These are phyloP conservation scores for Podila verticillata DNA, from an alignment of 192 early-diverging fungal species.

Conservation along the genomic window DNA sequence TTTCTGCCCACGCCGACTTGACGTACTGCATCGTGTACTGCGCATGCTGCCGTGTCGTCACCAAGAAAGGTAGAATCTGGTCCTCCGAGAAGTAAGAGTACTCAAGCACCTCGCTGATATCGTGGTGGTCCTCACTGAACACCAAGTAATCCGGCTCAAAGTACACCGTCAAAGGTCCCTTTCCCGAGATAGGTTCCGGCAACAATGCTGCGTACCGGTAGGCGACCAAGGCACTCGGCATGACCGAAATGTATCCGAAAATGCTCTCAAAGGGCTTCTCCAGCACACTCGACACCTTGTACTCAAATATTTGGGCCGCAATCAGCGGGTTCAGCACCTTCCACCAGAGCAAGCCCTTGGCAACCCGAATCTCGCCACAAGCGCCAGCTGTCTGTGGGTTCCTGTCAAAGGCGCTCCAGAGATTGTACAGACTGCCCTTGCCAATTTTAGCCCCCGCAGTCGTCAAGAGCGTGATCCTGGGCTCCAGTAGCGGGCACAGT, in stretches of 20 bases:
- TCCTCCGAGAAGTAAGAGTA: constrained; percentile 52
- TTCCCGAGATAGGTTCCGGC: constrained; percentile 44
- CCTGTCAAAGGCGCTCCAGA: constrained; percentile 46
- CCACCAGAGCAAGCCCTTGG: constrained; percentile 51
- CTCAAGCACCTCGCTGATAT: constrained; percentile 34
- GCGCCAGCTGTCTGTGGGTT: constrained; percentile 41
- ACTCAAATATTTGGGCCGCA: constrained; percentile 47
- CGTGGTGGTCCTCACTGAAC: constrained; percentile 41
- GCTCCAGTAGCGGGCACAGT: constrained; percentile 33
- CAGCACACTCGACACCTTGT: constrained; percentile 44
- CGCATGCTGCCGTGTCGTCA: constrained; percentile 24
- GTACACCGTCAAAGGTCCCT: constrained; percentile 39
- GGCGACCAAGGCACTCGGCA: constrained; percentile 41
- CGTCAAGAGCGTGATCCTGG: constrained; percentile 35
- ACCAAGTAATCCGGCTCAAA: constrained; percentile 49
- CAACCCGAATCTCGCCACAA: constrained; percentile 46
- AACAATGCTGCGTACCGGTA: constrained; percentile 44
- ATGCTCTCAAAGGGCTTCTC: constrained; percentile 52
- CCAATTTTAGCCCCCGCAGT: constrained; percentile 48
- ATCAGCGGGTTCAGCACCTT: constrained; percentile 45
- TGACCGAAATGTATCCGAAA: constrained; percentile 50
- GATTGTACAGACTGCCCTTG: constrained; percentile 39
- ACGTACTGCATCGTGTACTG: constrained; percentile 49
- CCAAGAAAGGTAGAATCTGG: constrained; percentile 43
- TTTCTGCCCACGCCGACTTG: constrained; percentile 46